phyloP scores from a whole-genome alignment of 768 basidiomycete genomes.

The Suillus discolor region DNA sequence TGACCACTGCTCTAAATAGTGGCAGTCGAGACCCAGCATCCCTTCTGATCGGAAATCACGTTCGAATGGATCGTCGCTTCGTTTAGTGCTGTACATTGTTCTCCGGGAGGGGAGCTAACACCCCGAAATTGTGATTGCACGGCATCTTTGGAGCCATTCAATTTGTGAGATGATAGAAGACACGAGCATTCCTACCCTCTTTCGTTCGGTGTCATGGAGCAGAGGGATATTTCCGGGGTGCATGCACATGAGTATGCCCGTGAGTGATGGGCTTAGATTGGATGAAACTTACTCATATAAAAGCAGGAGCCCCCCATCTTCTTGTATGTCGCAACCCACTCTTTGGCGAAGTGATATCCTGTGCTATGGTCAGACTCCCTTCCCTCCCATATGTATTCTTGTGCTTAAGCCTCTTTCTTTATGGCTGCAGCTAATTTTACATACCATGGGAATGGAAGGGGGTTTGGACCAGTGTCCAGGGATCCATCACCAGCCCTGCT shows the following conservation, averaged over 20 bases:
- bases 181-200: conserved; percentile 4
- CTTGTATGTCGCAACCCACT: neutral
- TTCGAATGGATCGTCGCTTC: neutral
- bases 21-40: neutral
- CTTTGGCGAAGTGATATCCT: conserved; percentile 12
- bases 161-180: neutral
- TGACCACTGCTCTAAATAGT: neutral
- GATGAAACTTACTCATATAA: neutral
- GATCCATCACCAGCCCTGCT: conserved; percentile 9
- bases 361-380: conserved; percentile 30
- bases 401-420: conserved; percentile 32
- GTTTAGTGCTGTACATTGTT: neutral
- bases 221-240: neutral
- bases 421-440: conserved; percentile 32
- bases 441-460: conserved; percentile 56
- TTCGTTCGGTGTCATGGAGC: neutral
- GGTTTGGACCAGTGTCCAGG: conserved; percentile 31
- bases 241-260: neutral
- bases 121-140: neutral
- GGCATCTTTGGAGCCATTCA: neutral
- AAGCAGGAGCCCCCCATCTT: neutral
- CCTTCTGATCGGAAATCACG: neutral
- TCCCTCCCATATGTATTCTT: conserved; percentile 30
- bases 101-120: neutral
- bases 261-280: neutral